Evolutionary conservation across 23 red algal species (phyloP), one percentile per base, ranked within the genome.

Genomic region (Gracilaria vermiculophylla): DNA sequence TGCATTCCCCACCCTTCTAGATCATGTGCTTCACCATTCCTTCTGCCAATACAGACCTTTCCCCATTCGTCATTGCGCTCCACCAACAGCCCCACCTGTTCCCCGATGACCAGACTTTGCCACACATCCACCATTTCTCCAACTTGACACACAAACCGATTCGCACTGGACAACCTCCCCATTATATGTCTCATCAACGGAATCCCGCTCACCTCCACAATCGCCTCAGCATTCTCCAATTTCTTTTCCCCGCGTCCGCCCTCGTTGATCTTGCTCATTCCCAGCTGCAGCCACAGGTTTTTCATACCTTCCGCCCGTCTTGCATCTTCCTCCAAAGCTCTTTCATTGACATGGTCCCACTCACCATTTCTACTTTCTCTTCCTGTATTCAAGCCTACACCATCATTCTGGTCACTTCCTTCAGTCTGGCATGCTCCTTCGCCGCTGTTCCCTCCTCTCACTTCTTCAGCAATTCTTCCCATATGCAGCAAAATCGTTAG

Each of bases 41-140:
- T 10, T 10, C 14, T 28, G 21, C 16, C 1, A 29, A 5, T 58
- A n/a, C n/a, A 73, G 15, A 62, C 24, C 3, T 51, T 28, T 71
- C 54, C 51, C 81, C 81, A 85, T 69, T 23, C 50, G 0, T 5
- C 4, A 36, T 85, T 71, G 1, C 53, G 27, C 0, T 54, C 64
- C 6, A 85, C 8, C 1, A 85, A 0, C 31, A 85, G 55, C 33
- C 4, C 4, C 11, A 85, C 29, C 3, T 48, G 42, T 31, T 53
- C 58, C 0, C 81, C 81, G 3, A 70, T 32, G 1, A 12, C 27
- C 47, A 88, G 29, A 3, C 69, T 45, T 5, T 61, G 66, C 84
- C 84, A 88, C 20, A 60, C 53, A 77, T 88, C 84, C 3, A 88
- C 29, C 34, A 88, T 29, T 48, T 76, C 66, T 24, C 39, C 67